phyloP scores from a whole-genome alignment of 805 yeast species.

The Starmerella ratchasimensis region DNA sequence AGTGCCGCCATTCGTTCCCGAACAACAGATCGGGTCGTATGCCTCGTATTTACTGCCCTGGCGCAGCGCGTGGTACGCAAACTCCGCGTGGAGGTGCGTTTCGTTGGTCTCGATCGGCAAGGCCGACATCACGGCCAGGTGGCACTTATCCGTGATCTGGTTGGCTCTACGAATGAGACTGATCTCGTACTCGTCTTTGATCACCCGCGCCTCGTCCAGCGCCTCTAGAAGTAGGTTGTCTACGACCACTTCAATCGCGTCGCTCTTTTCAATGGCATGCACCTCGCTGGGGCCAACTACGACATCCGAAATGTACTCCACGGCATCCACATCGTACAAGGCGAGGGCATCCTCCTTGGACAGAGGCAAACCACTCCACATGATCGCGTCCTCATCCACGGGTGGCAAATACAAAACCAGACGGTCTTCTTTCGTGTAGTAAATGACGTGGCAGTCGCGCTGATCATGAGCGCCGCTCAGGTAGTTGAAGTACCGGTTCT shows the following conservation, averaged over 20 bases:
- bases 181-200: constrained; percentile 75
- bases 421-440: constrained; percentile 37
- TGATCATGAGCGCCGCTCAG: constrained; percentile 61
- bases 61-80: constrained; percentile 80
- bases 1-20: constrained; percentile 84
- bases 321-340: constrained; percentile 71
- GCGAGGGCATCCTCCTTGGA: constrained; percentile 47
- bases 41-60: constrained; percentile 85
- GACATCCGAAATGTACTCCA: constrained; percentile 46
- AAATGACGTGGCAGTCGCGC: constrained; percentile 62
- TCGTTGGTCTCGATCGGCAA: constrained; percentile 75
- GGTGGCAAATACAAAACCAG: constrained; percentile 68
- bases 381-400: constrained; percentile 73
- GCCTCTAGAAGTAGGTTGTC: constrained; percentile 35
- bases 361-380: constrained; percentile 93
- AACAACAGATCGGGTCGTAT: constrained; percentile 91
- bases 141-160: constrained; percentile 74
- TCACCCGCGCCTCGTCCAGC: constrained; percentile 71
- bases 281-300: constrained; percentile 18
- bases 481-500: constrained; percentile 81
- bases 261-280: constrained; percentile 16
- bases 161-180: constrained; percentile 67
- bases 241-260: constrained; percentile 9
- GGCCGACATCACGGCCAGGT: constrained; percentile 84
- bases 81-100: constrained; percentile 90